Base-by-base conservation (phyloP, 2,329 filamentous ascomycete genomes). In the Alternaria consortialis region DNA sequence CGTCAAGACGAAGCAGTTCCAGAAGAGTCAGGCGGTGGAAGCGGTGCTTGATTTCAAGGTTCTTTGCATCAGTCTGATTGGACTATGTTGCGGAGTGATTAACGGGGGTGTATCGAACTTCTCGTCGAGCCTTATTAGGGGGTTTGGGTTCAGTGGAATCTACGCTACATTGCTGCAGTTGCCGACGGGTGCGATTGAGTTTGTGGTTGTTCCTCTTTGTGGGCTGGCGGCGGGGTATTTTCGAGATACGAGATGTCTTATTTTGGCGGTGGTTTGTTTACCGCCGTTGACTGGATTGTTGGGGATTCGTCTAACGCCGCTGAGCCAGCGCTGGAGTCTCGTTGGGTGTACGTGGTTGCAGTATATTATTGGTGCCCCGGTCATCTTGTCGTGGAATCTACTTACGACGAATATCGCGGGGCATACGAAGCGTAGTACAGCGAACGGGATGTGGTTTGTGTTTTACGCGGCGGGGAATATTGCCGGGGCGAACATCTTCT, bases 311-410 rank as follows among this genome's bases (percentile, higher is more conserved):
- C 80, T 83, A 29, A 85, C 84, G 15, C 67, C 73, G 20, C 72
- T 84, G 3, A 70, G 80, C 4, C 78, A 85, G 50, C 81, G 80
- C 54, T 79, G 83, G 74, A 81, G 80, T 2, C 78, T 86, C 2
- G 83, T 85, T 0, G 84, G 75, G n/a, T 85, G 84, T 66, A 83
- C 82, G 7, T 86, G 84, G 84, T 71, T 86, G 12, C 82, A 85
- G 60, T 82, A 82, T 42, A 74, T 84, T 2, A 60, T 85, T 39
- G 84, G 84, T 5, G 82, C 83, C 0, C 82, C 84, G 0, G 80
- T 86, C 2, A 82, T 86, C 39, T 64, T 86, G 1, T 84, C 77
- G 37, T 86, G 84, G 84, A 85, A 84, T 25, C 64, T 86, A 0
- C 79, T 84, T 17, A 77, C 76, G 0, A 77, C 74, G 2, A 78